Conservation (phyloP, 306 rosid genomes). For the Vachellia collinsii region DNA sequence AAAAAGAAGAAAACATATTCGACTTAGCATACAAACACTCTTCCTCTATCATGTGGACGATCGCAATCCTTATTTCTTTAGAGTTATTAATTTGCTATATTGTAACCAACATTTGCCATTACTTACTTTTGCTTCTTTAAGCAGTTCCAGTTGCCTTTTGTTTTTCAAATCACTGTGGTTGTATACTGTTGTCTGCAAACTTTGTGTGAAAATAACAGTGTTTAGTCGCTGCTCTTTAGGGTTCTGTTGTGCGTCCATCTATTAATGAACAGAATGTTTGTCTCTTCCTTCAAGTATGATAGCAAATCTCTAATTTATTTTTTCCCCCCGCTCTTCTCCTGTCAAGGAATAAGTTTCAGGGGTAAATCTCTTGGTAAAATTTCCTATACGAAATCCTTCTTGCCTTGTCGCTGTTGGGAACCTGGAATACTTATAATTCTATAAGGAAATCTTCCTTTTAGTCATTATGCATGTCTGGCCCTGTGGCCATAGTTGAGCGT, state of each 20-base stretch:
- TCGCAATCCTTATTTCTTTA: slow-evolving; percentile 21
- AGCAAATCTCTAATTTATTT: slow-evolving; percentile 31
- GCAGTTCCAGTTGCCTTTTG: not conserved
- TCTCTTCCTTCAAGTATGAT: slow-evolving; percentile 30
- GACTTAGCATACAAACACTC: slow-evolving; percentile 3
- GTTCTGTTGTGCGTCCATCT: slow-evolving; percentile 17
- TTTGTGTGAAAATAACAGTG: not conserved
- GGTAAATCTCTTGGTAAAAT: slow-evolving; percentile 40
- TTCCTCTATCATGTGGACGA: slow-evolving; percentile 20
- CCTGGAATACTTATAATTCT: slow-evolving; percentile 42
- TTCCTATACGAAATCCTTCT: slow-evolving; percentile 43
- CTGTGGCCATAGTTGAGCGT: slow-evolving; percentile 70
- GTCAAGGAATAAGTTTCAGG: slow-evolving; percentile 49
- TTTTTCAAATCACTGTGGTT: not conserved
- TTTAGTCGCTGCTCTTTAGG: slow-evolving; percentile 10
- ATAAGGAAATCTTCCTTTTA: slow-evolving; percentile 53
- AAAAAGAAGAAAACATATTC: not conserved
- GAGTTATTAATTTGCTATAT: slow-evolving; percentile 1
- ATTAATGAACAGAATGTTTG: slow-evolving; percentile 25
- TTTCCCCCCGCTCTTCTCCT: slow-evolving; percentile 31
- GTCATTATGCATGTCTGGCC: slow-evolving; percentile 98
- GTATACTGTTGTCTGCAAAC: slow-evolving; percentile 13
- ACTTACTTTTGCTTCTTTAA: not conserved
- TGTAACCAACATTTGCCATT: not conserved
- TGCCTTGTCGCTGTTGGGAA: slow-evolving; percentile 51